phyloP scores from a whole-genome alignment of 768 basidiomycete genomes.

The Goffeauzyma gilvescens region DNA sequence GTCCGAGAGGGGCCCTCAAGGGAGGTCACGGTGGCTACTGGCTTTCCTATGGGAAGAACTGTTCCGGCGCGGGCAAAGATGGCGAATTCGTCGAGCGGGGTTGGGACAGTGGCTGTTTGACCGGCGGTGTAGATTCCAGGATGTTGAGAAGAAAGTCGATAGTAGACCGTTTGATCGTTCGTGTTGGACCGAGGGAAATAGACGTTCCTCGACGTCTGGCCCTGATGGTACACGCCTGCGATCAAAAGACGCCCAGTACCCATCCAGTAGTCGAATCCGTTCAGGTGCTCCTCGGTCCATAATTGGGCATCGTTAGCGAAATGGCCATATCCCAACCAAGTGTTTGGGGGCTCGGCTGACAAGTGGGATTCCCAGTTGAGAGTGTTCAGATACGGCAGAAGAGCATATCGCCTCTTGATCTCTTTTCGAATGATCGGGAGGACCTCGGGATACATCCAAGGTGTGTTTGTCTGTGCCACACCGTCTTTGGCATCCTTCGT shows the following conservation, averaged over 20 bases:
- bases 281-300: constrained; percentile 21
- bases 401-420: constrained; percentile 31
- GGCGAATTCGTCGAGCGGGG: constrained; percentile 26
- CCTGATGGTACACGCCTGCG: constrained; percentile 22
- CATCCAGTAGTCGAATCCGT: constrained; percentile 31
- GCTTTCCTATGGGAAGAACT: constrained; percentile 28
- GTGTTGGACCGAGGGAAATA: constrained; percentile 25
- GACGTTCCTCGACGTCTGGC: constrained; percentile 18
- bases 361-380: constrained; percentile 26
- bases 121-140: constrained; percentile 18
- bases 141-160: constrained; percentile 18
- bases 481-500: constrained; percentile 20
- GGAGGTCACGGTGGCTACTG: constrained; percentile 24
- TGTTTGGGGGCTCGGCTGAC: constrained; percentile 22
- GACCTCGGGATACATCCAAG: constrained; percentile 32
- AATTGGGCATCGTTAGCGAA: constrained; percentile 25
- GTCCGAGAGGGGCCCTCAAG: constrained; percentile 16
- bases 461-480: constrained; percentile 21
- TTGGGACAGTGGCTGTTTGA: constrained; percentile 12
- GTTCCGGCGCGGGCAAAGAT: constrained; percentile 27
- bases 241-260: constrained; percentile 26
- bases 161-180: constrained; percentile 20
- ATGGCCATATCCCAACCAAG: constrained; percentile 21
- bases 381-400: constrained; percentile 28
- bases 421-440: constrained; percentile 20